Evolutionary conservation across 768 basidiomycete genomes (phyloP).

Genomic region (Glaciozyma antarctica): DNA sequence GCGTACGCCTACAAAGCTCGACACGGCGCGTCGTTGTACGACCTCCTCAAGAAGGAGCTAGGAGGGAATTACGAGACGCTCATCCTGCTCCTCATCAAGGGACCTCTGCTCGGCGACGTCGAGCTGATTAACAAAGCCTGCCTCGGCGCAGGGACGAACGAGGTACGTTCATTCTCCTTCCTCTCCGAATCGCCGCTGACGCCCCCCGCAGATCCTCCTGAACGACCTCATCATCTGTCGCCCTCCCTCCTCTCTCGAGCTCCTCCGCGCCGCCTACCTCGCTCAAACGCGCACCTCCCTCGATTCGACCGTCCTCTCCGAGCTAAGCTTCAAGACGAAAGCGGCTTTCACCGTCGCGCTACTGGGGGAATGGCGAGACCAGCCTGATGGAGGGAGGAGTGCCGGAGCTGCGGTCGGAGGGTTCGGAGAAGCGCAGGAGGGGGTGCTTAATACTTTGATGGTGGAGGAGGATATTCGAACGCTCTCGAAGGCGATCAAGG

Average conservation of each 20-base stretch:
- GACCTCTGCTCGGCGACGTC: slow-evolving; percentile 38
- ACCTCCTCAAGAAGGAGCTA: slow-evolving; percentile 23
- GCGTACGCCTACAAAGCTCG: slow-evolving; percentile 34
- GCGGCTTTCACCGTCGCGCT: slow-evolving; percentile 14
- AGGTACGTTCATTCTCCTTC: background rate
- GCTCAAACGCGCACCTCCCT: slow-evolving; percentile 16
- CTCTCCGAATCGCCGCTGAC: background rate
- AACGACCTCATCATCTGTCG: slow-evolving; percentile 40
- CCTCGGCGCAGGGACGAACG: slow-evolving; percentile 40
- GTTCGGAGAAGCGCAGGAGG: slow-evolving; percentile 4
- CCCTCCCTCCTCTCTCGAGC: slow-evolving; percentile 38
- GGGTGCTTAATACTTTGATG: background rate
- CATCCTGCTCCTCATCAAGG: background rate
- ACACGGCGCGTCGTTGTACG: slow-evolving; percentile 38
- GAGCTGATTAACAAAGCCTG: slow-evolving; percentile 39
- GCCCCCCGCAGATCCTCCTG: slow-evolving; percentile 34
- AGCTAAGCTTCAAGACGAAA: slow-evolving; percentile 13
- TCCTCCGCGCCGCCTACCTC: slow-evolving; percentile 27
- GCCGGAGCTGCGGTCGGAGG: background rate
- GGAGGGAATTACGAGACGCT: slow-evolving; percentile 11
- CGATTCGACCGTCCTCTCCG: slow-evolving; percentile 2
- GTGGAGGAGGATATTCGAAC: too few relatives aligned
- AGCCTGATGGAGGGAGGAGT: slow-evolving; percentile 8
- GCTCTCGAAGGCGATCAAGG: too few relatives aligned
- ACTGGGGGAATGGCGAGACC: slow-evolving; percentile 17